These are phyloP conservation scores for Diaporthe australafricana DNA, from an alignment of 2,329 filamentous ascomycete species.

Conservation along the genomic window DNA sequence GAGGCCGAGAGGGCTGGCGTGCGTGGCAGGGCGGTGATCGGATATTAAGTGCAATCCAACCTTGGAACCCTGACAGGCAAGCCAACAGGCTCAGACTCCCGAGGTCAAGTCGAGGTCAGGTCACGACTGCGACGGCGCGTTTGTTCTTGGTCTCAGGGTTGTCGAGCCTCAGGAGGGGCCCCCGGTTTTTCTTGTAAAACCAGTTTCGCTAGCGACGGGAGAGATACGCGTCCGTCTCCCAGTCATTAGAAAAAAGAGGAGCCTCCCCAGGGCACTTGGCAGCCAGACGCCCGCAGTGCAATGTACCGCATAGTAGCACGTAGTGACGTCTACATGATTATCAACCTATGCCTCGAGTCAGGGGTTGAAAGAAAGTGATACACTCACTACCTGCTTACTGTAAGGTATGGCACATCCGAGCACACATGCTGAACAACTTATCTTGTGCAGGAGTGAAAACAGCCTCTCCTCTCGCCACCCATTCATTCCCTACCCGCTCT, in stretches of 20 bases:
- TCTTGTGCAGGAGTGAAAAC: too few species aligned
- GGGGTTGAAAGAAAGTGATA: neutral
- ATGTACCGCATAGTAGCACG: neutral
- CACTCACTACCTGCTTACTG: neutral
- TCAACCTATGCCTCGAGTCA: constrained; percentile 1
- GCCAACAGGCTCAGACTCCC: neutral
- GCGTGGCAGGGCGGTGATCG: constrained; percentile 19
- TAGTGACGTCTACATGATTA: constrained; percentile 11
- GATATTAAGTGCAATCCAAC: constrained; percentile 18
- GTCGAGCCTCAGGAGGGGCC: constrained; percentile 26
- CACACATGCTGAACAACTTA: neutral
- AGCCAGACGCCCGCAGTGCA: neutral
- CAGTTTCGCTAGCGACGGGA: constrained; percentile 28
- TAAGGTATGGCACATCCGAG: neutral
- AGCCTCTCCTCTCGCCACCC: too few species aligned
- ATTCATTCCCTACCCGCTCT: too few species aligned
- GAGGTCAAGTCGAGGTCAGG: neutral
- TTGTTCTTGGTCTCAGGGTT: constrained; percentile 8
- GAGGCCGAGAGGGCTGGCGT: neutral
- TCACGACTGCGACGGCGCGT: neutral
- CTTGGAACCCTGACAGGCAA: neutral
- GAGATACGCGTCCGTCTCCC: constrained; percentile 18
- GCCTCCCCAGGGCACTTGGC: constrained; percentile 8
- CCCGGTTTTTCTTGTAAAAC: constrained; percentile 28
- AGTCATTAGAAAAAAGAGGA: constrained; percentile 21